A percentile compares a stretch with the other conserved stretches of the same genome.
These are phyloP conservation scores for Akanthomyces uredinophilus DNA, from an alignment of 2,329 filamentous ascomycete species.

Conservation along the genomic window DNA sequence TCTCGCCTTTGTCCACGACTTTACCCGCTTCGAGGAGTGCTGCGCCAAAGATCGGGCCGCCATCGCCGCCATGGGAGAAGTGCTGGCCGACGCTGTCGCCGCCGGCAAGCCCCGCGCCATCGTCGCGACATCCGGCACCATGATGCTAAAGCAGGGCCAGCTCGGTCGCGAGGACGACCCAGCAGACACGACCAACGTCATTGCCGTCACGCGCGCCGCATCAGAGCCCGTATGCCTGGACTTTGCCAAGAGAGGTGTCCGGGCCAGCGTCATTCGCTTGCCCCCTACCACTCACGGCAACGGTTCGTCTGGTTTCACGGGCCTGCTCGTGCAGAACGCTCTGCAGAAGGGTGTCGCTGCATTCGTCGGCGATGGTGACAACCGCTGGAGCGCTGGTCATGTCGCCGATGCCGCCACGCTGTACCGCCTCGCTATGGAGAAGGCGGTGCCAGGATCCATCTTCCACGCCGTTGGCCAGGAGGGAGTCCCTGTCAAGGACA, in stretches of 20 bases:
- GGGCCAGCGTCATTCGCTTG: slow-evolving; percentile 32
- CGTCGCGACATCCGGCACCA: slow-evolving; percentile 32
- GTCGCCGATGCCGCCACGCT: slow-evolving; percentile 32
- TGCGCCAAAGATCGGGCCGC: slow-evolving; percentile 28
- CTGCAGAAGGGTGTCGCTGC: slow-evolving; percentile 24
- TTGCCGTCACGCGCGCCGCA: slow-evolving; percentile 17
- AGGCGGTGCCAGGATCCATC: slow-evolving; percentile 27
- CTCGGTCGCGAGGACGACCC: slow-evolving; percentile 27
- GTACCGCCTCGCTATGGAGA: slow-evolving; percentile 34
- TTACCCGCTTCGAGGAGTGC: slow-evolving; percentile 20
- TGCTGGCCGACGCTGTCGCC: slow-evolving; percentile 23
- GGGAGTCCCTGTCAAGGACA: slow-evolving; percentile 30
- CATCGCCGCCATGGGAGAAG: slow-evolving; percentile 31
- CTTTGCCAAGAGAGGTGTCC: slow-evolving; percentile 27
- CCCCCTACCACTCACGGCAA: slow-evolving; percentile 34
- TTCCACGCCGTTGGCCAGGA: slow-evolving; percentile 35
- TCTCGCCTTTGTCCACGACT: slow-evolving; percentile 38
- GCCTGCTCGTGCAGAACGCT: slow-evolving; percentile 24
- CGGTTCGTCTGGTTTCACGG: slow-evolving; percentile 28
- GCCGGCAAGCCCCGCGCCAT: slow-evolving; percentile 26
- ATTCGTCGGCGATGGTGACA: slow-evolving; percentile 32
- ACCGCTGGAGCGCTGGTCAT: slow-evolving; percentile 34
- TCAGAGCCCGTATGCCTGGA: slow-evolving; percentile 23
- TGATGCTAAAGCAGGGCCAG: slow-evolving; percentile 22
- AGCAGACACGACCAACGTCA: slow-evolving; percentile 14